Evolutionary conservation across 169 alveolate species (phyloP).

Genomic region (Ichthyophthirius multifiliis): DNA sequence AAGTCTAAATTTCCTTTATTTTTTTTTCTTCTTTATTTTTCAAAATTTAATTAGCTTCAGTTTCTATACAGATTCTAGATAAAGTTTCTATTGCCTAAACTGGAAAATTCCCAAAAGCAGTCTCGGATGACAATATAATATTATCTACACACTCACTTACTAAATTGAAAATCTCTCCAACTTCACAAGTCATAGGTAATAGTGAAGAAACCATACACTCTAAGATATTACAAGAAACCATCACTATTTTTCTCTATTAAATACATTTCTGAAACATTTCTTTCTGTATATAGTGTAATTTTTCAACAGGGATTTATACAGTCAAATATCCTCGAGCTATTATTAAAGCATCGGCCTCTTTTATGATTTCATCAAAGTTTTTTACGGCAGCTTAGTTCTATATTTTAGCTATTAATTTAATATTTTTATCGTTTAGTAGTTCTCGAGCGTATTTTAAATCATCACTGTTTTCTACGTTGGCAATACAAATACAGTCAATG

Average conservation of each 20-base stretch:
- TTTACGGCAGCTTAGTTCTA: conserved; percentile 5
- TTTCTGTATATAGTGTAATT: background rate
- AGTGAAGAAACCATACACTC: conserved; percentile 19
- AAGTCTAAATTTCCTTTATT: background rate
- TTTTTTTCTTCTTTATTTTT: too few relatives aligned
- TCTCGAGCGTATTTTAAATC: background rate
- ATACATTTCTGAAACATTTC: conserved; percentile 6
- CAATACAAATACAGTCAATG: conserved; percentile 1
- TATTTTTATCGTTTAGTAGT: background rate
- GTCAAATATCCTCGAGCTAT: conserved; percentile 16
- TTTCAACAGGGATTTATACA: background rate
- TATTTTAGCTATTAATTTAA: background rate
- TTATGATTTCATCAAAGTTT: conserved; percentile 16
- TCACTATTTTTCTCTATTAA: background rate
- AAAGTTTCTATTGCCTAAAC: conserved; percentile 11
- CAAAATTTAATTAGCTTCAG: background rate
- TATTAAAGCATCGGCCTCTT: conserved; percentile 20
- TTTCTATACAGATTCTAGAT: background rate
- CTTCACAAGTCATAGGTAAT: conserved; percentile 17
- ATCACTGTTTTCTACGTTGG: conserved; percentile 5
- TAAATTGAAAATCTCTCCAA: conserved; percentile 21
- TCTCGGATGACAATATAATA: conserved; percentile 18
- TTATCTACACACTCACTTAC: conserved; percentile 20
- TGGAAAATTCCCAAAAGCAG: conserved; percentile 18
- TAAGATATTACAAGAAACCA: conserved; percentile 16